These are phyloP conservation scores for Chrysochromulina parva DNA, from an alignment of 78 protist genomes.

Conservation along the genomic window DNA sequence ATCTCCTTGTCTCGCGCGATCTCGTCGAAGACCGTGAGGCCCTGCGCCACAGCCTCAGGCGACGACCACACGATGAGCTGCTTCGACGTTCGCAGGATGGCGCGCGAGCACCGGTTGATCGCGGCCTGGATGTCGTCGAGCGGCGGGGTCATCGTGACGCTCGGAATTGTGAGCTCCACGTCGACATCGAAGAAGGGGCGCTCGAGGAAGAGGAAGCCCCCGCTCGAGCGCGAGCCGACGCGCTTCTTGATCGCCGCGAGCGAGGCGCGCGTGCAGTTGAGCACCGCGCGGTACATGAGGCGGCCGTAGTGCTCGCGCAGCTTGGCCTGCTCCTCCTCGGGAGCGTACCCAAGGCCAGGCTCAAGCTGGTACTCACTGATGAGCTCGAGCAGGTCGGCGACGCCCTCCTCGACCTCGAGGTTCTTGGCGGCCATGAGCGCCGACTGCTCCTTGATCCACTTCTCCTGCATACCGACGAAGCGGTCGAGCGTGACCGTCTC, in stretches of 20 bases:
- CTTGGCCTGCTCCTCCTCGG: conserved; percentile 33
- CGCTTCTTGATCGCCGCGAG: conserved; percentile 55
- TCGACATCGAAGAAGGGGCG: conserved; percentile 63
- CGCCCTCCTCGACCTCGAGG: conserved; percentile 60
- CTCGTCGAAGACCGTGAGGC: neutral
- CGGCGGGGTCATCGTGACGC: conserved; percentile 56
- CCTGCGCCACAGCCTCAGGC: neutral
- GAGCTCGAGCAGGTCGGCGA: conserved; percentile 46
- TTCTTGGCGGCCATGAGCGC: conserved; percentile 34
- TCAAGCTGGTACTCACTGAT: conserved; percentile 1
- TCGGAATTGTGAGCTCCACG: conserved; percentile 60
- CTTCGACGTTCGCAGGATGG: conserved; percentile 43
- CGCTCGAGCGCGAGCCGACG: conserved; percentile 42
- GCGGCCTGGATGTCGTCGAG: conserved; percentile 64
- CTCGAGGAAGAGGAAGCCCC: conserved; percentile 37
- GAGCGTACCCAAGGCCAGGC: neutral
- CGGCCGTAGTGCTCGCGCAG: conserved; percentile 55
- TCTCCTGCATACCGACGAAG: conserved; percentile 44
- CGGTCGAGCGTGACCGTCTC: conserved; percentile 54
- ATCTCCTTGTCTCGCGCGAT: conserved; percentile 40
- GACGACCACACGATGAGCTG: conserved; percentile 36
- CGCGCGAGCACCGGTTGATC: conserved; percentile 53
- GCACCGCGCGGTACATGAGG: conserved; percentile 59
- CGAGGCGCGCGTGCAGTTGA: conserved; percentile 45
- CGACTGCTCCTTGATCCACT: conserved; percentile 6